phyloP scores from a whole-genome alignment of 1,139 yeast species.

The Taphrina sp. region DNA sequence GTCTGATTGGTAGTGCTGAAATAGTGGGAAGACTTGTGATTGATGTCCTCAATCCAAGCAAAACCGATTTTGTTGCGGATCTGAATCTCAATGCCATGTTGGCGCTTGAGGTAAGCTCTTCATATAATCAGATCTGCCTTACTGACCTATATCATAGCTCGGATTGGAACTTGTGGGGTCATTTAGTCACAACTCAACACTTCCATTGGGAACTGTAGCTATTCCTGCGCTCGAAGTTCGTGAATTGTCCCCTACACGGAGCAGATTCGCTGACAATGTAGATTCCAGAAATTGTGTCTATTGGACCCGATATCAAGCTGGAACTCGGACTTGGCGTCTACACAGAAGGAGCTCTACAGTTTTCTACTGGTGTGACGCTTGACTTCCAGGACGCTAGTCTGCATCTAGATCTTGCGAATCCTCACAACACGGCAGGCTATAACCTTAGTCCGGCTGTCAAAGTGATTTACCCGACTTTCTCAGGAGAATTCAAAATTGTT shows the following conservation, averaged over 20 bases:
- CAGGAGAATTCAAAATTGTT: background rate
- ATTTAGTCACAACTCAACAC: background rate
- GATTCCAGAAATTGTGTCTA: background rate
- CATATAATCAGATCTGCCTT: too few relatives aligned
- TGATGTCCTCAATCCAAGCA: background rate
- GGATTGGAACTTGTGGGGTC: background rate
- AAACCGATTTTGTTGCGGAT: background rate
- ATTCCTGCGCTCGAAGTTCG: background rate
- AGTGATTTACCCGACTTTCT: background rate
- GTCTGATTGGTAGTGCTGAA: background rate
- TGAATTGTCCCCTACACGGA: background rate
- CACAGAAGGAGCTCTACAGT: background rate
- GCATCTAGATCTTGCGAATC: background rate
- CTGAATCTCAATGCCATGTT: background rate
- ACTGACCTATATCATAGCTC: too few relatives aligned
- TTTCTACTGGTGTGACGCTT: background rate
- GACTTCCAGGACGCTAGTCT: background rate
- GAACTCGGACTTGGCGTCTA: constrained; percentile 2
- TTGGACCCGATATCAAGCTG: constrained; percentile 3
- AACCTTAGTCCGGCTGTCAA: background rate
- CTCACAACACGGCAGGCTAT: background rate
- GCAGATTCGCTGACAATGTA: background rate
- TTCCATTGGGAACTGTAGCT: background rate
- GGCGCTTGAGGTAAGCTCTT: too few relatives aligned
- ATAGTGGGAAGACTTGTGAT: background rate